Evolutionary conservation across 179 eudicot genomes (phyloP).

Genomic region (Beta lomatogona): DNA sequence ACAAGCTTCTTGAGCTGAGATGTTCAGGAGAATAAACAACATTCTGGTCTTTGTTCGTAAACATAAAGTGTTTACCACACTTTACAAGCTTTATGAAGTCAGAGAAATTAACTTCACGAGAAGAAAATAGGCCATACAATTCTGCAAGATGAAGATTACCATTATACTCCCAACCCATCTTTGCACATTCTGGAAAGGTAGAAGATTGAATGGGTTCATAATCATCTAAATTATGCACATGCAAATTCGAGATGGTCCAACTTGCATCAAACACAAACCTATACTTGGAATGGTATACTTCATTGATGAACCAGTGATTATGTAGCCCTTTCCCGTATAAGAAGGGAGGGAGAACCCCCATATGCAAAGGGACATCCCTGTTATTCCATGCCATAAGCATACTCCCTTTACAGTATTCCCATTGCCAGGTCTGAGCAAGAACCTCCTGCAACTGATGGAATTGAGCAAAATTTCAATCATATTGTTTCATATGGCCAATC

Average conservation of each 20-base stretch:
- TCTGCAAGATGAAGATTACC: slow-evolving; percentile 64
- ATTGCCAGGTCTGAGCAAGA: slow-evolving; percentile 40
- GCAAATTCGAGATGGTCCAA: slow-evolving; percentile 62
- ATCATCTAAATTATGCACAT: slow-evolving; percentile 36
- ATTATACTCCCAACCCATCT: slow-evolving; percentile 54
- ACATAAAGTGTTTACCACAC: slow-evolving; percentile 52
- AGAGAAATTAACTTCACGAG: slow-evolving; percentile 48
- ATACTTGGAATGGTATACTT: slow-evolving; percentile 65
- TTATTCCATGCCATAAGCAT: slow-evolving; percentile 92
- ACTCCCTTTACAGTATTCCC: slow-evolving; percentile 49
- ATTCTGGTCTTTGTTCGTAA: slow-evolving; percentile 43
- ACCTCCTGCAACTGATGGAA: slow-evolving; percentile 79
- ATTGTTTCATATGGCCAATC: slow-evolving; percentile 11
- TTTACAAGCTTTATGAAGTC: slow-evolving; percentile 53
- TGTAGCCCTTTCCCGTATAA: slow-evolving; percentile 76
- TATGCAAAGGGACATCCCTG: slow-evolving; percentile 72
- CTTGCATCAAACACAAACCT: slow-evolving; percentile 91
- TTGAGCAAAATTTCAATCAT: slow-evolving; percentile 32
- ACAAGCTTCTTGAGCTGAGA: slow-evolving; percentile 31
- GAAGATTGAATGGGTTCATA: slow-evolving; percentile 28
- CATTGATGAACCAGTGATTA: slow-evolving; percentile 77
- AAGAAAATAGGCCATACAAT: slow-evolving; percentile 67
- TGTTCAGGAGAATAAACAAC: slow-evolving; percentile 45
- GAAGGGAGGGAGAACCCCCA: slow-evolving; percentile 89
- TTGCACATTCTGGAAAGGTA: slow-evolving; percentile 17